These are phyloP conservation scores for Scenedesmus sp. DNA, from an alignment of 163 green algal species.

Conservation along the genomic window DNA sequence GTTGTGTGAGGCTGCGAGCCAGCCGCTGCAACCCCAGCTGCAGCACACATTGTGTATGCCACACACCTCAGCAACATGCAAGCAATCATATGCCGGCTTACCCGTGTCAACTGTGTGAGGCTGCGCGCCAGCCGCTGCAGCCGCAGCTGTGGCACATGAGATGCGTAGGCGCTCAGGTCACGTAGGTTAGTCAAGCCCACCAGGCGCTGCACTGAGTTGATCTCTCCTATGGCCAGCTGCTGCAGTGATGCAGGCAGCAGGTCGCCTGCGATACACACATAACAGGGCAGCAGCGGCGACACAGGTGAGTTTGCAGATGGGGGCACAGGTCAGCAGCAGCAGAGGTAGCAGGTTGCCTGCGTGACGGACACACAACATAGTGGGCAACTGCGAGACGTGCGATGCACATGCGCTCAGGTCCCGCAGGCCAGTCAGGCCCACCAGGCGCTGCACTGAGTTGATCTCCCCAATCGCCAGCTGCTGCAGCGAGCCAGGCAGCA, in stretches of 20 bases:
- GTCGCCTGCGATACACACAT: not conserved
- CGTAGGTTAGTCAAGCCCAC: not conserved
- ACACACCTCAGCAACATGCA: not conserved
- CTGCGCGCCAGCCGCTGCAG: not conserved
- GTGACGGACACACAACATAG: too few species aligned
- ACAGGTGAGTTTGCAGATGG: not conserved
- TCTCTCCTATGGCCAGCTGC: not conserved
- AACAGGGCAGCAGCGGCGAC: not conserved
- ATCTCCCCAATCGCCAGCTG: not conserved
- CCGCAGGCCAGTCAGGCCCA: not conserved
- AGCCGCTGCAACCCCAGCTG: not conserved
- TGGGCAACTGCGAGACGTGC: too few species aligned
- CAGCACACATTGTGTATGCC: not conserved
- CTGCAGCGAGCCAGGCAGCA: not conserved
- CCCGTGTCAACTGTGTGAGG: not conserved
- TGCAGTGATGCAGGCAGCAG: not conserved
- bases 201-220: conserved; percentile 3
- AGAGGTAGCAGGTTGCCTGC: not conserved
- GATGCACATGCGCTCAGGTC: not conserved
- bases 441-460: not conserved
- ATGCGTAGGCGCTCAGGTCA: not conserved
- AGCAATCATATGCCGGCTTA: not conserved
- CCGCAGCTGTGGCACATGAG: not conserved
- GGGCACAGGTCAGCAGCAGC: not conserved
- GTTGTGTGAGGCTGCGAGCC: too few species aligned